Evolutionary conservation across 371 early-diverging fungal species (phyloP).

Genomic region (Lichtheimia hyalospora): DNA sequence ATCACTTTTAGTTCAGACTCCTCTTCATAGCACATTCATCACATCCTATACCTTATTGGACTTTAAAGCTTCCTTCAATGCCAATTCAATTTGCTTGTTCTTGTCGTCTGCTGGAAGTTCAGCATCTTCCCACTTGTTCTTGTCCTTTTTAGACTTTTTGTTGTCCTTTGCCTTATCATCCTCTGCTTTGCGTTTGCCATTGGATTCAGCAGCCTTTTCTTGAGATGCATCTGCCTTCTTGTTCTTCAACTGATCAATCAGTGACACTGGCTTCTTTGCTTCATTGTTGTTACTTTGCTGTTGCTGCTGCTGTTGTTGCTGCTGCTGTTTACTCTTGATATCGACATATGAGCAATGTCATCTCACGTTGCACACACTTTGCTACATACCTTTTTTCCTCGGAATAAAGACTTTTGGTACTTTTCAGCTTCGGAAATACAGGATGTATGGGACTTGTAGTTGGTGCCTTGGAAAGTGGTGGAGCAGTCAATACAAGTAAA

Average conservation of each 20-base stretch:
- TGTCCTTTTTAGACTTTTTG: constrained; percentile 15
- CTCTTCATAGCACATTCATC: neutral
- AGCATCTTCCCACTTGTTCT: constrained; percentile 25
- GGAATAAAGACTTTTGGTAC: constrained; percentile 71
- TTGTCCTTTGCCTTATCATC: constrained; percentile 9
- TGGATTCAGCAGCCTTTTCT: constrained; percentile 2
- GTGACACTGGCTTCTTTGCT: constrained; percentile 42
- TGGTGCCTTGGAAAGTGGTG: constrained; percentile 77
- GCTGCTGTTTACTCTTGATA: constrained; percentile 25
- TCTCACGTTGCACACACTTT: constrained; percentile 17
- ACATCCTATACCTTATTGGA: constrained; percentile 8
- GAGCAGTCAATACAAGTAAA: constrained; percentile 93
- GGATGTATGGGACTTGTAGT: constrained; percentile 78
- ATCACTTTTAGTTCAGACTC: neutral
- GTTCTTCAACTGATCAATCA: constrained; percentile 60
- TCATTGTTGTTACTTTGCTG: neutral
- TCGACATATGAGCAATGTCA: constrained; percentile 10
- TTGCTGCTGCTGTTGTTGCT: constrained; percentile 8
- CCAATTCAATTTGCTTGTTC: constrained; percentile 22
- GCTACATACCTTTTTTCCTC: constrained; percentile 50
- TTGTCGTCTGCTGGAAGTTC: constrained; percentile 27
- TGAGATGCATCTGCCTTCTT: constrained; percentile 22
- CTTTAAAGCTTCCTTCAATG: constrained; percentile 33
- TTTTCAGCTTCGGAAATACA: constrained; percentile 94
- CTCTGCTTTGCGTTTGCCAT: constrained; percentile 28